Percentiles rank a stretch among this genome's conserved stretches.
These are phyloP conservation scores for Biscutella laevigata DNA, from an alignment of 441 rosid genomes.

Conservation along the genomic window DNA sequence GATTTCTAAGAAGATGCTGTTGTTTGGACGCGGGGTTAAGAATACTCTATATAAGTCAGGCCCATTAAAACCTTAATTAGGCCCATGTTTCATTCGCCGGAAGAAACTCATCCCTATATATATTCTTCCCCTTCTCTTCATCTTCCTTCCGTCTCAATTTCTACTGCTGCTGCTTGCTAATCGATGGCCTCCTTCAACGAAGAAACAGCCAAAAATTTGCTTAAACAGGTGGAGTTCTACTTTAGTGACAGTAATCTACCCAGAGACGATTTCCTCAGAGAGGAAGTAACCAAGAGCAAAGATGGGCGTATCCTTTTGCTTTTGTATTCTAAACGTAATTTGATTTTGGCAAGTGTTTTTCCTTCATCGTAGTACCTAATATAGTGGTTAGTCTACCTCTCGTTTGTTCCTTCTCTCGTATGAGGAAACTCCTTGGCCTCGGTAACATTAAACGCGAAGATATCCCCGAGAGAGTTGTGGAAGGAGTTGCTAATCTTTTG, in stretches of 20 bases:
- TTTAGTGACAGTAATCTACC: constrained; percentile 50
- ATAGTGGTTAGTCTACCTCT: constrained; percentile 46
- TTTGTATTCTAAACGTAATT: too few species aligned
- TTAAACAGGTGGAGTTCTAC: constrained; percentile 46
- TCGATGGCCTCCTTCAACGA: constrained; percentile 36
- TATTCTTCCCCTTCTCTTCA: neutral
- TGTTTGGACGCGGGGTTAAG: constrained; percentile 11
- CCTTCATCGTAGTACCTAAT: neutral
- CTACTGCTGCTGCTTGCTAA: neutral
- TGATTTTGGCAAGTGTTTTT: too few species aligned
- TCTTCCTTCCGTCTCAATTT: neutral
- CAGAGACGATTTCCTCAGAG: constrained; percentile 33
- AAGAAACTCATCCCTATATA: too few species aligned
- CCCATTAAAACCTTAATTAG: neutral
- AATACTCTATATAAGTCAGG: neutral
- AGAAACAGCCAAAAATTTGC: constrained; percentile 31
- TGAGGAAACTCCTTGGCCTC: constrained; percentile 38
- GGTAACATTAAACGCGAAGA: constrained; percentile 31
- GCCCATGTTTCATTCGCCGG: neutral
- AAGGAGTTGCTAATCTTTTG: constrained; percentile 35
- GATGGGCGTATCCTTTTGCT: constrained; percentile 33
- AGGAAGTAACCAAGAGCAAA: constrained; percentile 29
- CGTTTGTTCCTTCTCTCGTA: constrained; percentile 49
- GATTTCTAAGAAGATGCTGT: neutral
- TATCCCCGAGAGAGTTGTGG: constrained; percentile 23